Percentiles rank a stretch among this genome's conserved stretches.
Conservation (phyloP, 2,329 filamentous ascomycete genomes). For the Aspergillus pseudoglaucus region DNA sequence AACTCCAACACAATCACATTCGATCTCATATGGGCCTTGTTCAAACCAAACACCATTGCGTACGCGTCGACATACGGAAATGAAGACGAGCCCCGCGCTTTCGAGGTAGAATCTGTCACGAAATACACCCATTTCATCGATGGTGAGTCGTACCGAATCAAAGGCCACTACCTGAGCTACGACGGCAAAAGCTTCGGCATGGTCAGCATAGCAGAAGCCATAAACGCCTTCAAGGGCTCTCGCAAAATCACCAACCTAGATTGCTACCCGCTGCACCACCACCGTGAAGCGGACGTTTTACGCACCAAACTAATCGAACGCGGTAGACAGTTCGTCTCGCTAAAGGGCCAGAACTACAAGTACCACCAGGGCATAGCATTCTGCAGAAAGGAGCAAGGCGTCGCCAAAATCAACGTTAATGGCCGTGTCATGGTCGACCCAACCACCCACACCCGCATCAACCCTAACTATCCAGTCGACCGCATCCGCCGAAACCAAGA, state of each 20-base stretch:
- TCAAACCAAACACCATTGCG: slow-evolving; percentile 76
- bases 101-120: slow-evolving; percentile 71
- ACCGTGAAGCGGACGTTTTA: slow-evolving; percentile 63
- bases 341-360: slow-evolving; percentile 79
- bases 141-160: slow-evolving; percentile 69
- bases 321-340: slow-evolving; percentile 73
- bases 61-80: slow-evolving; percentile 73
- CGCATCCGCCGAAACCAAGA: slow-evolving; percentile 66
- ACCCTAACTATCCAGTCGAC: slow-evolving; percentile 77
- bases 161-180: slow-evolving; percentile 73
- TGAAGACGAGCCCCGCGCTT: slow-evolving; percentile 68
- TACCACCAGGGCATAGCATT: slow-evolving; percentile 79
- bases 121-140: slow-evolving; percentile 64
- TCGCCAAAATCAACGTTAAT: slow-evolving; percentile 77
- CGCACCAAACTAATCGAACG: slow-evolving; percentile 65
- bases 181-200: slow-evolving; percentile 81
- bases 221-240: slow-evolving; percentile 70
- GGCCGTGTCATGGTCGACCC: slow-evolving; percentile 85
- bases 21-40: slow-evolving; percentile 80
- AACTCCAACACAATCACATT: slow-evolving; percentile 81
- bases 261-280: slow-evolving; percentile 73
- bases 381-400: slow-evolving; percentile 68
- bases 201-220: slow-evolving; percentile 62
- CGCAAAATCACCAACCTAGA: slow-evolving; percentile 73
- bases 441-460: slow-evolving; percentile 71